Conservation (phyloP, 257 asterid genomes). For the Solanum boliviense region DNA sequence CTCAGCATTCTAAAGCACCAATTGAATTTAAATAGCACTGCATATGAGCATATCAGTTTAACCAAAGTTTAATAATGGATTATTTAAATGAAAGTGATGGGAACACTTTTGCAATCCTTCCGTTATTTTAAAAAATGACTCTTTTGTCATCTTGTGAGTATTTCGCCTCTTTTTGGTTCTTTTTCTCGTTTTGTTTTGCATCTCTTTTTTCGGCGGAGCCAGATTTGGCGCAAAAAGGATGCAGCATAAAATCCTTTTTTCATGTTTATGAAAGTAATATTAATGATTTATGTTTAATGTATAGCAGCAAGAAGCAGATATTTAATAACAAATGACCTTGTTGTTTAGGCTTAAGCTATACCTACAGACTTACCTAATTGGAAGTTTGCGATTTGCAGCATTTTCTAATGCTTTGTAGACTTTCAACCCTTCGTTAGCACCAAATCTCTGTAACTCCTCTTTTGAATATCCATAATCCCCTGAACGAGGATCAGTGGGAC, state of each 20-base stretch:
- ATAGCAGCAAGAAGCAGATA: neutral
- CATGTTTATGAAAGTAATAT: neutral
- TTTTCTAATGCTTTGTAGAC: conserved; percentile 47
- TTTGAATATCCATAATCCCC: conserved; percentile 76
- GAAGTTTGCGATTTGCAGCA: conserved; percentile 59
- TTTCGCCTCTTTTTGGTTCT: neutral
- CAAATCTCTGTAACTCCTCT: conserved; percentile 62
- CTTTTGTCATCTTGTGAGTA: neutral
- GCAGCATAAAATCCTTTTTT: neutral
- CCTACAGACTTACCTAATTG: conserved; percentile 34
- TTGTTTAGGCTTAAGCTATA: neutral
- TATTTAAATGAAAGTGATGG: neutral
- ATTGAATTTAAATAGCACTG: neutral
- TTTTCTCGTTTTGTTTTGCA: neutral
- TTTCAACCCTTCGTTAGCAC: conserved; percentile 51
- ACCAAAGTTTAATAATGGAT: neutral
- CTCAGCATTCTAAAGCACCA: neutral
- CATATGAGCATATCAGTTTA: neutral
- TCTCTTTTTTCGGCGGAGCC: neutral
- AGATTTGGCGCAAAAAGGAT: neutral
- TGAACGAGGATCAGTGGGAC: conserved; percentile 59
- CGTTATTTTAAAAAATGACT: neutral
- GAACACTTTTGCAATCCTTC: neutral
- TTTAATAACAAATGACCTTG: neutral
- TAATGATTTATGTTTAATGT: neutral